Conservation (phyloP, 1,284 basidiomycete species). For the Naganishia sp. region DNA sequence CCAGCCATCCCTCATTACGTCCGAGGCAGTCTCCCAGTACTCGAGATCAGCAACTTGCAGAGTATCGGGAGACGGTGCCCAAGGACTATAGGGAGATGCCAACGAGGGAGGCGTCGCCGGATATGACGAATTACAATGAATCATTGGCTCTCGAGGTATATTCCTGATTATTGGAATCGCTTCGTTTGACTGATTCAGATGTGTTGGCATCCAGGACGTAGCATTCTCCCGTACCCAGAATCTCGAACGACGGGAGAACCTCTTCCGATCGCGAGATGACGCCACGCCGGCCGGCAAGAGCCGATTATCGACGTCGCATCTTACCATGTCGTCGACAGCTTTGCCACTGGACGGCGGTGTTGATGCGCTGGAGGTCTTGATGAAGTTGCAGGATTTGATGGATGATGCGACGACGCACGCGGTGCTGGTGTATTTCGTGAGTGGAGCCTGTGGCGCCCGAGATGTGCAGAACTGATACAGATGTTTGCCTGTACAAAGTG, state of each 20-base stretch:
- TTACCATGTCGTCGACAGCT: neutral
- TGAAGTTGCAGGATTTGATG: conserved; percentile 7
- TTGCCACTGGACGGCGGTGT: neutral
- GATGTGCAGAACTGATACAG: neutral
- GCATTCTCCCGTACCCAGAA: conserved; percentile 13
- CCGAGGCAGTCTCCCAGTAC: neutral
- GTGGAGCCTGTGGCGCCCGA: neutral
- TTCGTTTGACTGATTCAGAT: neutral
- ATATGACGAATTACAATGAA: conserved; percentile 13
- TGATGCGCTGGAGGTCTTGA: neutral
- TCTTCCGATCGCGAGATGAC: conserved; percentile 5
- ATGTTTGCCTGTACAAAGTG: neutral
- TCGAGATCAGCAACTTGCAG: neutral
- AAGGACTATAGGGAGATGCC: neutral
- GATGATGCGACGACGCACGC: neutral
- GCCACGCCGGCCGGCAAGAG: neutral
- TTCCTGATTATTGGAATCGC: neutral
- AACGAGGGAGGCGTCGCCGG: conserved; percentile 2
- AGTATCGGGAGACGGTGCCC: neutral
- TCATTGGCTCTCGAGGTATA: conserved; percentile 11
- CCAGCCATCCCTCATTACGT: neutral
- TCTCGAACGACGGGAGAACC: conserved; percentile 5
- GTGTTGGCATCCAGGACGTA: neutral
- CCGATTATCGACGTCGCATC: neutral
- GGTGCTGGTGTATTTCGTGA: conserved; percentile 26